Evolutionary conservation across 805 yeast genomes (phyloP), one percentile per base, ranked within the genome.

Genomic region (Debaryomyces prosopidis): DNA sequence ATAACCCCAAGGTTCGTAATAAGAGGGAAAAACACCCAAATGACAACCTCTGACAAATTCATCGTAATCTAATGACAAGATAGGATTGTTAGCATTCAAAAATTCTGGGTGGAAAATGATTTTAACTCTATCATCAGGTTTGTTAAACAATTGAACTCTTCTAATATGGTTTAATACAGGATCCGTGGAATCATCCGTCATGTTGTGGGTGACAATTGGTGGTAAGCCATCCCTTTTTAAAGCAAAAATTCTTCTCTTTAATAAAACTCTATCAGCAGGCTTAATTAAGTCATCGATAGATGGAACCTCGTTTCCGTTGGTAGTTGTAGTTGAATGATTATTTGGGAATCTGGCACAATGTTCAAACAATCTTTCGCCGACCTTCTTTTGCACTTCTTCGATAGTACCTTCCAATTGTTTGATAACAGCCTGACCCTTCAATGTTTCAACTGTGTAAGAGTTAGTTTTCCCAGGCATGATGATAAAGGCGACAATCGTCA

Each of bases 1-100:
- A 68, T 92, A 92, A 33, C 99, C 99, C 99, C 99, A 92, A 3
- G 99, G 99, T 71, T 92, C 99, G 63, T 92, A 92, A 71, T 92
- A 92, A 0, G 97, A 89, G 40, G 99, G 99, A 84, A 92, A 92
- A 42, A 92, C 96, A 65, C 99, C 99, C 66, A 94, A 73, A 68
- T 92, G 98, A 65, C 97, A 91, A 49, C 99, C 99, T 55, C 99
- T 81, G 39, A 92, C 99, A 66, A 92, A 92, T 66, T 92, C 99
- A 65, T 92, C 99, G 66, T 92, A 92, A 67, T 92, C 99, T 46
- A 92, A 73, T 15, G 96, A 86, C 62, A 92, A 76, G 47, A 92
- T 87, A 42, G 99, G 98, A 70, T 92, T 92, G 65, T 89, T 90
- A 28, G 96, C 87, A 71, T 89, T 92, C 57, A 92, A 79, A 64